phyloP scores from a whole-genome alignment of 2,329 filamentous ascomycete species.

The Tolypocladium nubicola region DNA sequence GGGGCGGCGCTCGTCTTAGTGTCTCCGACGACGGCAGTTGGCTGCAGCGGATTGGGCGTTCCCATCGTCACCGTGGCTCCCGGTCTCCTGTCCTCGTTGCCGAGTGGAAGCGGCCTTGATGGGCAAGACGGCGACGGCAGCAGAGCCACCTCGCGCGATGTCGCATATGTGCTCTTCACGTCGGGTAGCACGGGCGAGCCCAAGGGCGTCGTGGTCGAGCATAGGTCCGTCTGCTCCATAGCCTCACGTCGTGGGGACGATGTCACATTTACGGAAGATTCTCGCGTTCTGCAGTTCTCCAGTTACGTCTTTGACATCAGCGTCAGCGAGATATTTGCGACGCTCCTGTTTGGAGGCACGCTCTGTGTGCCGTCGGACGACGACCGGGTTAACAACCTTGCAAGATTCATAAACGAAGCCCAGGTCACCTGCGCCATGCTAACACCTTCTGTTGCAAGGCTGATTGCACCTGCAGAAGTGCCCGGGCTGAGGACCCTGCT shows the following conservation, averaged over 20 bases:
- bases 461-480: conserved; percentile 1
- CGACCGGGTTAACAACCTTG: not conserved
- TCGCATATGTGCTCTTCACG: not conserved
- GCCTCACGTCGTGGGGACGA: not conserved
- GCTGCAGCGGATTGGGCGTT: no score
- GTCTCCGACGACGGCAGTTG: no score
- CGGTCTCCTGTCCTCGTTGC: no score
- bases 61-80: no score
- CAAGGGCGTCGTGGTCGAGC: conserved; percentile 2
- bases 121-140: not conserved
- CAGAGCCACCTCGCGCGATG: no score
- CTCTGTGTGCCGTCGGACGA: conserved; percentile 4
- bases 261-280: not conserved
- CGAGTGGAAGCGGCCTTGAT: no score
- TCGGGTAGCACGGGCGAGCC: not conserved
- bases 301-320: conserved; percentile 5
- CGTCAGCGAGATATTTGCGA: conserved; percentile 3
- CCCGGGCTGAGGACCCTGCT: conserved; percentile 2
- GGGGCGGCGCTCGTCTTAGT: no score
- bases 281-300: conserved; percentile 5
- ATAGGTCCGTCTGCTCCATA: not conserved
- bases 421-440: conserved; percentile 1
- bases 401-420: conserved; percentile 1
- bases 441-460: conserved; percentile 1
- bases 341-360: conserved; percentile 1